These are phyloP conservation scores for Euphrasia arctica DNA, from an alignment of 305 asterid species.

Conservation along the genomic window DNA sequence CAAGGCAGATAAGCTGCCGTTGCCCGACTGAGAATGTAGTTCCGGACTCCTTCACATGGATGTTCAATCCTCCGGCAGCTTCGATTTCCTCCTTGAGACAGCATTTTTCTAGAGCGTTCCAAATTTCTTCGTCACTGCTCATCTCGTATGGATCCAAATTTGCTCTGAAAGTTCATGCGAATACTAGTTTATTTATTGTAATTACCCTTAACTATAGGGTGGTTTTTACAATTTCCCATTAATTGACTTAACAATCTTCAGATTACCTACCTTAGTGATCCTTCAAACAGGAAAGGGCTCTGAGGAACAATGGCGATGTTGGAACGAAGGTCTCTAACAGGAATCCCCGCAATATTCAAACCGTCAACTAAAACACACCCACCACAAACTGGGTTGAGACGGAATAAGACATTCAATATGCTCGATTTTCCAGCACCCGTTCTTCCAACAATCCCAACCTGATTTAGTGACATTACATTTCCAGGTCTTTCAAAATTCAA, in stretches of 20 bases:
- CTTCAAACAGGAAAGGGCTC: conserved; percentile 87
- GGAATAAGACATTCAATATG: conserved; percentile 75
- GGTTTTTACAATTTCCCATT: not conserved
- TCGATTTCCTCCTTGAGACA: conserved; percentile 80
- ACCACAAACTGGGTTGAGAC: conserved; percentile 64
- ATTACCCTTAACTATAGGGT: not conserved
- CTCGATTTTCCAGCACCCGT: conserved; percentile 99
- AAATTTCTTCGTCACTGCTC: conserved; percentile 53
- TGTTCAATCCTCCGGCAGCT: conserved; percentile 78
- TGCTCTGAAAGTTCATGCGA: conserved; percentile 43
- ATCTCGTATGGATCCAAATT: conserved; percentile 69
- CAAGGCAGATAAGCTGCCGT: conserved; percentile 93
- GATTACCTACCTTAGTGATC: conserved; percentile 66
- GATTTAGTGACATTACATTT: conserved; percentile 16
- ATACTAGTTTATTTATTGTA: not conserved
- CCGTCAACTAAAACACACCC: conserved; percentile 74
- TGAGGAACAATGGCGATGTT: conserved; percentile 88
- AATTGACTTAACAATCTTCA: not conserved
- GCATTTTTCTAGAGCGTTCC: conserved; percentile 74
- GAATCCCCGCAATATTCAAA: conserved; percentile 48
- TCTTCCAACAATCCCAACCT: conserved; percentile 97
- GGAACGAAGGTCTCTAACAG: conserved; percentile 76
- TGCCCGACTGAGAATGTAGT: conserved; percentile 89
- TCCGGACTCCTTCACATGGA: conserved; percentile 75
- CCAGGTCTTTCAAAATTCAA: conserved; percentile 6